A percentile compares a stretch with the other conserved stretches of the same genome.
Conservation (phyloP, 176 grass and related monocot genomes). For the Juncus effusus region DNA sequence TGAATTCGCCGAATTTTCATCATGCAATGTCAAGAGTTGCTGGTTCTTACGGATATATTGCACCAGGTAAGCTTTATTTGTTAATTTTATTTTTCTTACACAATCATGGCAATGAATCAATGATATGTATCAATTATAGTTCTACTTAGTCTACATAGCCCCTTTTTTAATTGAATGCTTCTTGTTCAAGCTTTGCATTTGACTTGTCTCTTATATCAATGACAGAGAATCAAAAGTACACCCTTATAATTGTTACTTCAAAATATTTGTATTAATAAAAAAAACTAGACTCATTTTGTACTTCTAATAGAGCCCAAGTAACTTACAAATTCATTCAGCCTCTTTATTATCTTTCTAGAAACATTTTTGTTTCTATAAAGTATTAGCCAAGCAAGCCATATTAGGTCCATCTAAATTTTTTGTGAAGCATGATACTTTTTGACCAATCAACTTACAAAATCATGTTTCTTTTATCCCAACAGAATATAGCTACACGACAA, state of each 20-base stretch:
- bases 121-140: not conserved
- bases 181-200: conserved; percentile 30
- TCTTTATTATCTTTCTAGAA: conserved; percentile 11
- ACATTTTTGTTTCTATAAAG: conserved; percentile 15
- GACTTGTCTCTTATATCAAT: conserved; percentile 26
- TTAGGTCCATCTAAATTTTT: conserved; percentile 7
- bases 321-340: conserved; percentile 27
- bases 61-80: conserved; percentile 64
- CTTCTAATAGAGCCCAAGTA: conserved; percentile 15
- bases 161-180: conserved; percentile 28
- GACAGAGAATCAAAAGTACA: conserved; percentile 20
- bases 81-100: not conserved
- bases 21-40: conserved; percentile 80
- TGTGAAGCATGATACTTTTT: not conserved
- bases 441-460: not conserved
- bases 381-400: conserved; percentile 8
- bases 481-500: conserved; percentile 83
- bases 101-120: not conserved
- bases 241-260: conserved; percentile 6
- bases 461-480: conserved; percentile 10
- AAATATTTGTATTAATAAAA: no score
- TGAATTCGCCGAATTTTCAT: conserved; percentile 91
- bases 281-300: not conserved
- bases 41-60: conserved; percentile 93
- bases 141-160: not conserved